phyloP scores from a whole-genome alignment of 225 moss, liverwort and hornwort species.

The Straminergon stramineum region DNA sequence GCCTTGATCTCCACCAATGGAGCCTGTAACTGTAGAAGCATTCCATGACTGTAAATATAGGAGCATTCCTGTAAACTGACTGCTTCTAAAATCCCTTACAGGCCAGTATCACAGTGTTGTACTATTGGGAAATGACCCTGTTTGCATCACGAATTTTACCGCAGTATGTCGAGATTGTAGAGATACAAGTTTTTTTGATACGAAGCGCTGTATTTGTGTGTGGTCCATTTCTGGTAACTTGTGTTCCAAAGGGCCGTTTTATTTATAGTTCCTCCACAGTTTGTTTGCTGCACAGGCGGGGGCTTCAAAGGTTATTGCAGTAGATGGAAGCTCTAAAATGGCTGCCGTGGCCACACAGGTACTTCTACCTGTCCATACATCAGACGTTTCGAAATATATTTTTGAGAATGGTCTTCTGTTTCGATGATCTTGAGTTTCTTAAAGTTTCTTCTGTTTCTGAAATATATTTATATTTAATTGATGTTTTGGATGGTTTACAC shows the following conservation, averaged over 20 bases:
- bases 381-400: neutral
- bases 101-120: neutral
- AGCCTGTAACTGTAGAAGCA: neutral
- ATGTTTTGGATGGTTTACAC: neutral
- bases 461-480: neutral
- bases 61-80: neutral
- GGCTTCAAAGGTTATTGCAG: slow-evolving; percentile 68
- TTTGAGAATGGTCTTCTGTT: neutral
- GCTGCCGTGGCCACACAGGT: slow-evolving; percentile 72
- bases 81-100: neutral
- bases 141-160: neutral
- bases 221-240: neutral
- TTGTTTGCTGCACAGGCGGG: slow-evolving; percentile 98
- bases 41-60: neutral
- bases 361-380: neutral
- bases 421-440: neutral
- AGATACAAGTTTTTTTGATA: neutral
- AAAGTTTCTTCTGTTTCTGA: no score
- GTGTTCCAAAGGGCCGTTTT: neutral
- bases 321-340: slow-evolving; percentile 89
- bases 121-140: neutral
- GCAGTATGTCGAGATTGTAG: neutral
- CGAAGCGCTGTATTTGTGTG: neutral
- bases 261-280: slow-evolving; percentile 43
- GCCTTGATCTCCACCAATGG: neutral